Percentiles rank a stretch among this genome's conserved stretches.
Evolutionary conservation across 495 filamentous ascomycete species (phyloP).

Genomic region (Hypomontagnella submonticulosa): DNA sequence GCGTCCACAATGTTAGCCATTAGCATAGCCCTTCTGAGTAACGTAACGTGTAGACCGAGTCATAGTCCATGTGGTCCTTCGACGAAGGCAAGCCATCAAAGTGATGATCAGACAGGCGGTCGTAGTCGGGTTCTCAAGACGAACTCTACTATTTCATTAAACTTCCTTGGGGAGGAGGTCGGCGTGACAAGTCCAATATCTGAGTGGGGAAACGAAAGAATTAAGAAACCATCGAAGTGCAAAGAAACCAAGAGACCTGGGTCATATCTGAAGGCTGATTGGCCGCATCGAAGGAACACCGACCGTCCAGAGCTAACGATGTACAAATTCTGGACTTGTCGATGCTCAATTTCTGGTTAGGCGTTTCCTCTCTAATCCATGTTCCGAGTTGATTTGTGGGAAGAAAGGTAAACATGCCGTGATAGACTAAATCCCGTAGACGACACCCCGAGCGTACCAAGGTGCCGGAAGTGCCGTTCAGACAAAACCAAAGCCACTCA

Average conservation of each 20-base stretch:
- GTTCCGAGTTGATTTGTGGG: constrained; percentile 1
- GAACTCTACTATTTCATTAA: constrained; percentile 49
- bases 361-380: constrained; percentile 13
- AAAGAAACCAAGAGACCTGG: constrained; percentile 31
- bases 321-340: constrained; percentile 7
- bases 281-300: constrained; percentile 48
- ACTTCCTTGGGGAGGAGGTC: constrained; percentile 57
- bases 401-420: constrained; percentile 24
- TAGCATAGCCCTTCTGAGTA: background rate
- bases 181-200: constrained; percentile 48
- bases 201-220: constrained; percentile 43
- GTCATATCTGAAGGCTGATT: constrained; percentile 41
- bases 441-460: constrained; percentile 40
- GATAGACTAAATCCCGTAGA: constrained; percentile 40
- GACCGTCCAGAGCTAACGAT: constrained; percentile 6
- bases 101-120: constrained; percentile 5
- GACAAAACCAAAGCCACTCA: constrained; percentile 34
- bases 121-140: constrained; percentile 9
- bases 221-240: constrained; percentile 26
- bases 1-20: constrained; percentile 3
- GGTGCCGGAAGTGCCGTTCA: constrained; percentile 52
- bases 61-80: constrained; percentile 1
- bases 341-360: constrained; percentile 40
- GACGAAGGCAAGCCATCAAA: constrained; percentile 3
- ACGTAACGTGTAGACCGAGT: background rate